Percentiles rank a stretch among this genome's conserved stretches.
These are phyloP conservation scores for Pigoraptor vietnamica DNA, from an alignment of 78 protist species.

Conservation along the genomic window DNA sequence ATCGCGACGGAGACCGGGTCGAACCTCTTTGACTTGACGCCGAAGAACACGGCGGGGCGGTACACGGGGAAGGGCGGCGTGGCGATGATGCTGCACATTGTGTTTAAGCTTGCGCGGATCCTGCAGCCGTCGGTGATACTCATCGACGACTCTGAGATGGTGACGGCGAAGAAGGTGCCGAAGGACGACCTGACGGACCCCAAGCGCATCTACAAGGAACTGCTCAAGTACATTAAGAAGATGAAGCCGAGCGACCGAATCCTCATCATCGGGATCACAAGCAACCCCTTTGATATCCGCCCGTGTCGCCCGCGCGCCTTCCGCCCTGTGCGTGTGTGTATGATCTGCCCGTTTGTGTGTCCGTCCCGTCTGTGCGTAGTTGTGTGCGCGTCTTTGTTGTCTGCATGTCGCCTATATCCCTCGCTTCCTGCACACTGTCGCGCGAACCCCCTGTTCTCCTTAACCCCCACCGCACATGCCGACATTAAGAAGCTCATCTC, in stretches of 20 bases:
- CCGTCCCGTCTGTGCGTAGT: background rate
- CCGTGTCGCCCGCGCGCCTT: too few relatives aligned
- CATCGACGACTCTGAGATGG: background rate
- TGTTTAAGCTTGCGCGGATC: background rate
- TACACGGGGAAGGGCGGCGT: background rate
- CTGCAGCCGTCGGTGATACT: constrained; percentile 1
- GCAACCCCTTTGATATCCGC: background rate
- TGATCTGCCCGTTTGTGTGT: background rate
- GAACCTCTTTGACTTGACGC: background rate
- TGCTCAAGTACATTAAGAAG: background rate
- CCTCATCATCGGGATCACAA: background rate
- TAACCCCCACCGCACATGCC: background rate
- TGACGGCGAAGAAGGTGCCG: background rate
- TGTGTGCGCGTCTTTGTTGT: background rate
- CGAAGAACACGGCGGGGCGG: background rate
- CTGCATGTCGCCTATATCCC: background rate
- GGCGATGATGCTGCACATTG: background rate
- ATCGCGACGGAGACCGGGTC: background rate
- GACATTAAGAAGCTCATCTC: background rate
- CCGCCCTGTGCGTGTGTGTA: too few relatives aligned
- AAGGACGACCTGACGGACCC: background rate
- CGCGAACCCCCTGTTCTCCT: background rate
- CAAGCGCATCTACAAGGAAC: background rate
- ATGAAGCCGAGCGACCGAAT: background rate
- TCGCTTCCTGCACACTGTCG: background rate